A percentile compares a stretch with the other conserved stretches of the same genome.
These are phyloP conservation scores for Podospora comata DNA, from an alignment of 495 filamentous ascomycete genomes.

Conservation along the genomic window DNA sequence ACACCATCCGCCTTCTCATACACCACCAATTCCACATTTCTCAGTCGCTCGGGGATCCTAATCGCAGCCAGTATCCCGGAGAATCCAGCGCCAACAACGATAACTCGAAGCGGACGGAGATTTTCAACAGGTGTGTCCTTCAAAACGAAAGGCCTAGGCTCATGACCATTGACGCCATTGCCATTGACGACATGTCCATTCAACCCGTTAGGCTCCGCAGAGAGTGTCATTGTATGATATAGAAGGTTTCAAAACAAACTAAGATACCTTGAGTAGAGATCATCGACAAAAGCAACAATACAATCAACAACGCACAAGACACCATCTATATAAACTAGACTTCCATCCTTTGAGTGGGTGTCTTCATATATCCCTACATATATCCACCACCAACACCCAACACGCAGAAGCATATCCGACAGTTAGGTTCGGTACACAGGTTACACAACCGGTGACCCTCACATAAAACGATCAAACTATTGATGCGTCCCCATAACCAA, in stretches of 20 bases:
- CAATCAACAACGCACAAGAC: background rate
- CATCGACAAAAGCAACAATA: background rate
- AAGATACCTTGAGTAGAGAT: background rate
- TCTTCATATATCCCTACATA: background rate
- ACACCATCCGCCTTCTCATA: constrained; percentile 45
- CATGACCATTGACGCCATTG: background rate
- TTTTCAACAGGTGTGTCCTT: constrained; percentile 47
- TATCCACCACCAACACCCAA: background rate
- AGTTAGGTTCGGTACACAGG: background rate
- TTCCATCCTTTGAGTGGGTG: background rate
- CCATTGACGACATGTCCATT: background rate
- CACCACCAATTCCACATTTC: constrained; percentile 42
- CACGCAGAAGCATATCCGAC: constrained; percentile 3
- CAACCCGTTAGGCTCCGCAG: constrained; percentile 1
- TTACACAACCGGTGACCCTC: background rate
- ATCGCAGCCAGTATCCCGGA: constrained; percentile 48
- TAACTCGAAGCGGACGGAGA: constrained; percentile 43
- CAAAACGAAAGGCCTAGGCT: constrained; percentile 26
- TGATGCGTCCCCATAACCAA: background rate
- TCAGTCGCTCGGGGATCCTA: constrained; percentile 42
- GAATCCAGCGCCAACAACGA: constrained; percentile 49
- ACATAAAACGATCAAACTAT: background rate
- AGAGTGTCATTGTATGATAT: background rate
- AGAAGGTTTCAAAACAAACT: too few relatives aligned
- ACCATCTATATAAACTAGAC: background rate